Conservation (phyloP, 345 rosid species). For the Rhodamnia argentea region DNA sequence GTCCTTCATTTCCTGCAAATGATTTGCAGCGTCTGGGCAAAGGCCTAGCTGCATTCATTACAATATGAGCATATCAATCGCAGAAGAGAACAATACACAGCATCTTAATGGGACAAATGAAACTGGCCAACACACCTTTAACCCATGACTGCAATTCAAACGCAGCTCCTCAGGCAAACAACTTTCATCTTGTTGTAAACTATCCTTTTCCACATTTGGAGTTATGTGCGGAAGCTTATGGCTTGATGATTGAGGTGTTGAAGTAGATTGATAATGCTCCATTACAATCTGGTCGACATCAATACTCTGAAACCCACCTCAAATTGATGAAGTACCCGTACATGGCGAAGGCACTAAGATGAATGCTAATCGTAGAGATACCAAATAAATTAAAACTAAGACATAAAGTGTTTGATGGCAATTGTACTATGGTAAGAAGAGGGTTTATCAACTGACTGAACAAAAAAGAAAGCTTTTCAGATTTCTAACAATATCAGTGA, state of each 20-base stretch:
- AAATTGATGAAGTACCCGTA: background rate
- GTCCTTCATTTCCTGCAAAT: constrained; percentile 86
- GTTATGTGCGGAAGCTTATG: constrained; percentile 46
- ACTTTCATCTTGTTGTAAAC: constrained; percentile 29
- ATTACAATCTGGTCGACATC: constrained; percentile 87
- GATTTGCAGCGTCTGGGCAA: constrained; percentile 68
- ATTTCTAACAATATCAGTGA: background rate
- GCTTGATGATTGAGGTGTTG: constrained; percentile 65
- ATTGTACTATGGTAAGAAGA: background rate
- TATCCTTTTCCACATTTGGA: constrained; percentile 29
- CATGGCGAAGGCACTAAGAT: background rate
- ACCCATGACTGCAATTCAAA: constrained; percentile 72
- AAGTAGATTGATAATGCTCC: constrained; percentile 70
- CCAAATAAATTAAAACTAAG: background rate
- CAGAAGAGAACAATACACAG: background rate
- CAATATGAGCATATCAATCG: constrained; percentile 14
- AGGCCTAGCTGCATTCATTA: constrained; percentile 62
- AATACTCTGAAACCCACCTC: constrained; percentile 50
- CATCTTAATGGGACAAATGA: constrained; percentile 2
- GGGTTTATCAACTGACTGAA: background rate
- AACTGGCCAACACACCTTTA: constrained; percentile 33
- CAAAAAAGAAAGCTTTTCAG: background rate
- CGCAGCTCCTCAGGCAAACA: constrained; percentile 57
- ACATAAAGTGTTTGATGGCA: background rate
- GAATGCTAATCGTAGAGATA: background rate